Conservation (phyloP, 176 grass and related monocot species). For the Aegilops tauschii region DNA sequence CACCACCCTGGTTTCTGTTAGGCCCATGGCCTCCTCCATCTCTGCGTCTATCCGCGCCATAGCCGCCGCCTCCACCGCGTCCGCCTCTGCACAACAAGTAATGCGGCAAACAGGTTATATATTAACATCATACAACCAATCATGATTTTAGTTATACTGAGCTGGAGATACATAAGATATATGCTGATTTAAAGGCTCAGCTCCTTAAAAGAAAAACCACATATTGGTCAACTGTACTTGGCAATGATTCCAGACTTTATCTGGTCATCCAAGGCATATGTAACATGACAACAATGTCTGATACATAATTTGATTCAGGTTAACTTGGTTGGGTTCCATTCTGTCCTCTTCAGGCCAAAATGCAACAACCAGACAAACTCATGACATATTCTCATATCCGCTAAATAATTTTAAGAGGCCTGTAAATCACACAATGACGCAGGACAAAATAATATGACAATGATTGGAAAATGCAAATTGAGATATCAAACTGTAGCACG, state of each 20-base stretch:
- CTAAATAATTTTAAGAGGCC: background rate
- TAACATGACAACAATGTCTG: background rate
- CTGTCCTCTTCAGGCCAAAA: background rate
- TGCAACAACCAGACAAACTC: background rate
- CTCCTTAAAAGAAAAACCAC: background rate
- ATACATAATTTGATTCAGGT: background rate
- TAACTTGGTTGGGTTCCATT: background rate
- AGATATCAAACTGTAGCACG: background rate
- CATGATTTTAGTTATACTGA: background rate
- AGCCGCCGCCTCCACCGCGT: constrained; percentile 67
- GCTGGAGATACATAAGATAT: background rate
- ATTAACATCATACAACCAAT: constrained; percentile 1
- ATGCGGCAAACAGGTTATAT: background rate
- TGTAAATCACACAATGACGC: background rate
- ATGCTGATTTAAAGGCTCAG: background rate
- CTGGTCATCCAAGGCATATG: background rate
- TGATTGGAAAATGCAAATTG: background rate
- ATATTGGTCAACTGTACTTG: background rate
- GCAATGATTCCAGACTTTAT: background rate
- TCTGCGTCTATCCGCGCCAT: constrained; percentile 78
- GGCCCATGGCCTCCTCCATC: constrained; percentile 86
- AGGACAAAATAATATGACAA: background rate
- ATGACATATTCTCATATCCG: background rate
- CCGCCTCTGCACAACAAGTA: constrained; percentile 42
- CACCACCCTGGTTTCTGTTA: constrained; percentile 80